Percentiles rank a stretch among this genome's conserved stretches.
Evolutionary conservation across 73 alveolate species (phyloP).

Genomic region (Tetrahymena elliotti): DNA sequence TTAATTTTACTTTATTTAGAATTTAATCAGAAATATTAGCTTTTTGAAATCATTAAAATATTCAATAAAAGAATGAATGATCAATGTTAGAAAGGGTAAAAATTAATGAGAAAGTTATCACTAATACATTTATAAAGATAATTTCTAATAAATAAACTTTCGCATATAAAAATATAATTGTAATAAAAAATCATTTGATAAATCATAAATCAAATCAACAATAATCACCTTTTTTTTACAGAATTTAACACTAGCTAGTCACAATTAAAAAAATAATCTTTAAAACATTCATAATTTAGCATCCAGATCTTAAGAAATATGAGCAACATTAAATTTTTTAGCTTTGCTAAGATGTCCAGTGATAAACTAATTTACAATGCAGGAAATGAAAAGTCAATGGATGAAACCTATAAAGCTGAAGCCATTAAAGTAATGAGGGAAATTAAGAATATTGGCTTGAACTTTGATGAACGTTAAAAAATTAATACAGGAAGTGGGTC

Average conservation of each 20-base stretch:
- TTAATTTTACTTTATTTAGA: background rate
- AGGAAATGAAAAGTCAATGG: background rate
- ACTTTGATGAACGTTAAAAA: conserved; percentile 21
- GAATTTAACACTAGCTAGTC: background rate
- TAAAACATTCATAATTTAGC: background rate
- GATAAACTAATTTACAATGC: background rate
- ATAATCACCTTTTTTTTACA: background rate
- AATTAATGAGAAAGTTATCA: background rate
- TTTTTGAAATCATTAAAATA: too few relatives aligned
- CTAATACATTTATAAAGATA: too few relatives aligned
- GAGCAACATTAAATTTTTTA: background rate
- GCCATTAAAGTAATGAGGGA: conserved; percentile 14
- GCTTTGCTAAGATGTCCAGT: background rate
- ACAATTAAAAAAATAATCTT: too few relatives aligned
- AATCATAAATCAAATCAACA: background rate
- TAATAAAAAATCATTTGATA: background rate
- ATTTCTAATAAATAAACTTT: too few relatives aligned
- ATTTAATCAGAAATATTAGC: background rate
- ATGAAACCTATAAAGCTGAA: conserved; percentile 12
- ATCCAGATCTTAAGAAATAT: background rate
- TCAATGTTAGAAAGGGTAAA: background rate
- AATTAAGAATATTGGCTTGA: conserved; percentile 1
- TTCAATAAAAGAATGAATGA: background rate
- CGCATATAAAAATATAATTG: background rate
- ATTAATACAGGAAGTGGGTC: conserved; percentile 27